A percentile compares a stretch with the other conserved stretches of the same genome.
Evolutionary conservation across 768 basidiomycete species (phyloP).

Genomic region (Russula sp.): DNA sequence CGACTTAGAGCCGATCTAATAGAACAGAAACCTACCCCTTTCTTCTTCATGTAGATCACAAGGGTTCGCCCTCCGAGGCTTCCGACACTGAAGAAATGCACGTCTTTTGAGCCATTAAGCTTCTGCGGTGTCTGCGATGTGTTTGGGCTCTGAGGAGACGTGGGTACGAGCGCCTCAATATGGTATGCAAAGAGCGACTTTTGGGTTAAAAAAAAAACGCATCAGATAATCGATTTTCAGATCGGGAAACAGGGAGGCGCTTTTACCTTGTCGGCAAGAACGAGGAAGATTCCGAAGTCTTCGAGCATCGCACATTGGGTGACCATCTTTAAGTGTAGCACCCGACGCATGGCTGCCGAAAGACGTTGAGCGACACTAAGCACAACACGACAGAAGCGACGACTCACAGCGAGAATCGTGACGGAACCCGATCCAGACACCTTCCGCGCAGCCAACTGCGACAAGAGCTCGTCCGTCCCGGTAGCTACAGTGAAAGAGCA

Average conservation of each 20-base stretch:
- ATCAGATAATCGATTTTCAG: not conserved
- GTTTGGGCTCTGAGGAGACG: slow-evolving; percentile 64
- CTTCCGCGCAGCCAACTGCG: slow-evolving; percentile 92
- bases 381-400: slow-evolving; percentile 4
- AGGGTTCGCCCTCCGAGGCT: slow-evolving; percentile 85
- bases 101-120: slow-evolving; percentile 84
- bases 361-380: slow-evolving; percentile 5
- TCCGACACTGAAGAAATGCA: slow-evolving; percentile 95
- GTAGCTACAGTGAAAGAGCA: slow-evolving; percentile 50
- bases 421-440: slow-evolving; percentile 92
- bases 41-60: slow-evolving; percentile 89
- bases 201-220: not conserved
- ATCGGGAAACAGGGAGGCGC: not conserved
- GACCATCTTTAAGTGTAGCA: slow-evolving; percentile 89
- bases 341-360: slow-evolving; percentile 77
- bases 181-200: slow-evolving; percentile 90
- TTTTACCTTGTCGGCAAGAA: slow-evolving; percentile 82
- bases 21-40: slow-evolving; percentile 52
- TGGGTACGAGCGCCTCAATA: slow-evolving; percentile 93
- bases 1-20: slow-evolving; percentile 27
- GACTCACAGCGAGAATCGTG: slow-evolving; percentile 79
- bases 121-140: slow-evolving; percentile 80
- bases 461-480: slow-evolving; percentile 81
- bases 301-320: slow-evolving; percentile 95
- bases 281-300: slow-evolving; percentile 94